These are phyloP conservation scores for Trichoderma oligosporum DNA, from an alignment of 2,329 filamentous ascomycete species.

Conservation along the genomic window DNA sequence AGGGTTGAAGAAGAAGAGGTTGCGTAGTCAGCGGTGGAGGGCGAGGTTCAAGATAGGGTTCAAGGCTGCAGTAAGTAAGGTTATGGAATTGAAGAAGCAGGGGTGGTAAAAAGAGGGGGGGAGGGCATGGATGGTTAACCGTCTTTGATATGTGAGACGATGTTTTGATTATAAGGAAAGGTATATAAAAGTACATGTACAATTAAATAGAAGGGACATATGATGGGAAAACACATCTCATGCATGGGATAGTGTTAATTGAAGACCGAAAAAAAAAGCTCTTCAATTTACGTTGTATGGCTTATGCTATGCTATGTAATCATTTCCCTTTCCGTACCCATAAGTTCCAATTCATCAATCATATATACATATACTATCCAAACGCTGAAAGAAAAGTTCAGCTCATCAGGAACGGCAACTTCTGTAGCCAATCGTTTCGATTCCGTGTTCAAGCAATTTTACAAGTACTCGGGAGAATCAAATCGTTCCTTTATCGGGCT, in stretches of 20 bases:
- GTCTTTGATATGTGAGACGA: neutral
- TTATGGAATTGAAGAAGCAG: slow-evolving; percentile 67
- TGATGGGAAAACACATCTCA: too few species aligned
- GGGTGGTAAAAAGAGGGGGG: slow-evolving; percentile 59
- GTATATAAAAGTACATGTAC: slow-evolving; percentile 17
- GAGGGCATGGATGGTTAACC: neutral
- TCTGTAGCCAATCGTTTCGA: too few species aligned
- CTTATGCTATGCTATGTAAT: neutral
- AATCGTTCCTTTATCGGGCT: slow-evolving; percentile 43
- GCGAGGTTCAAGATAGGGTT: slow-evolving; percentile 67
- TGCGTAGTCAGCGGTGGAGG: slow-evolving; percentile 66
- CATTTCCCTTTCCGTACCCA: neutral
- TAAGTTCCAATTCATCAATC: slow-evolving; percentile 8
- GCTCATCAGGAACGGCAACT: neutral
- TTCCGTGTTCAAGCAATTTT: slow-evolving; percentile 3
- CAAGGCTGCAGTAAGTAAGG: slow-evolving; percentile 58
- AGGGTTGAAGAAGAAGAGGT: slow-evolving; percentile 73
- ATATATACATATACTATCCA: neutral
- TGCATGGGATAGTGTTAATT: too few species aligned
- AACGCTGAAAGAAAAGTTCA: neutral
- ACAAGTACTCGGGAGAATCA: neutral
- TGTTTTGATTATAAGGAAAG: neutral
- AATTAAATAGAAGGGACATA: slow-evolving; percentile 2
- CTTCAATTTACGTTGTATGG: neutral
- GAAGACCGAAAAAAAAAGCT: neutral